Evolutionary conservation across 1,139 yeast species (phyloP).

Genomic region (Taiozyma onychis): DNA sequence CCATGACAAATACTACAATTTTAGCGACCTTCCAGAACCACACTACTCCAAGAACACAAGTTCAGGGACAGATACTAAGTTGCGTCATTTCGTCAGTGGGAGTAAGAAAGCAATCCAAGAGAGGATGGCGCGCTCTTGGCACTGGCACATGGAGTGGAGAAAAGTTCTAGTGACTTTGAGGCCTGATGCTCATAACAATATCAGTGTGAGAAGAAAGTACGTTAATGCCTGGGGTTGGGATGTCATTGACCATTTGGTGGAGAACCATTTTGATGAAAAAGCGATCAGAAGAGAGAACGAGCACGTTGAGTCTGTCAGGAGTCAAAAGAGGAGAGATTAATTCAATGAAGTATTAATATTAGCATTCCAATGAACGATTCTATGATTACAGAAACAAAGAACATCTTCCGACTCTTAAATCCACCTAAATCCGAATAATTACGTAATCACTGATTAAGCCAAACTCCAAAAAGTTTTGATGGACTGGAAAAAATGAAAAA

Average conservation of each 20-base stretch:
- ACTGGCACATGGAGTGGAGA: constrained; percentile 81
- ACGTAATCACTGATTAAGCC: neutral
- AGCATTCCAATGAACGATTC: neutral
- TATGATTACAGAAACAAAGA: neutral
- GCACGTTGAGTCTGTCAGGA: constrained; percentile 1
- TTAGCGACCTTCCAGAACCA: constrained; percentile 56
- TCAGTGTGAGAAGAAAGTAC: constrained; percentile 81
- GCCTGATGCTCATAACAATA: constrained; percentile 96
- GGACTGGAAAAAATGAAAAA: neutral
- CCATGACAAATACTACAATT: constrained; percentile 75
- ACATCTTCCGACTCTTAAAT: neutral
- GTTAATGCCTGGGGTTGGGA: constrained; percentile 98
- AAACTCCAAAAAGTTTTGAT: neutral
- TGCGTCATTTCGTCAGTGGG: constrained; percentile 26
- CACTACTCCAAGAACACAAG: constrained; percentile 23
- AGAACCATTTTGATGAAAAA: constrained; percentile 48
- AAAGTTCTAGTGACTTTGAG: constrained; percentile 80
- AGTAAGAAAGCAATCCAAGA: constrained; percentile 57
- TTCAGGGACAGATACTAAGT: constrained; percentile 5
- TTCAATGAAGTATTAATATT: neutral
- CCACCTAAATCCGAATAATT: neutral
- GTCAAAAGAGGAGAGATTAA: neutral
- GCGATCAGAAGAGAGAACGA: constrained; percentile 4
- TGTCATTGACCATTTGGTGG: constrained; percentile 74
- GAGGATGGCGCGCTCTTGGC: constrained; percentile 84